Evolutionary conservation across 495 filamentous ascomycete species (phyloP), one percentile per base, ranked within the genome.

Genomic region (Daldinia vernicosa): DNA sequence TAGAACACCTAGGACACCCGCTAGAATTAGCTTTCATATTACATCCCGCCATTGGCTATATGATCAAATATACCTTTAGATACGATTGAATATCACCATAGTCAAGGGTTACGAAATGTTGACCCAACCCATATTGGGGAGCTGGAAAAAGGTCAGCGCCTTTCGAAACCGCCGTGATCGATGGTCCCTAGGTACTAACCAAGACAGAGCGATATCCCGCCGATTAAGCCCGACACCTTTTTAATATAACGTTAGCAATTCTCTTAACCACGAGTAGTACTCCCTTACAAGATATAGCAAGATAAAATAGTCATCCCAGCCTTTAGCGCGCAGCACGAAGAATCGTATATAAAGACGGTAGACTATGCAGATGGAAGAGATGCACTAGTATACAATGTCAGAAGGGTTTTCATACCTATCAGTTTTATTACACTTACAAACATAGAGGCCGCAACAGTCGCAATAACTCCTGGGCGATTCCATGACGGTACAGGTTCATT

Each of bases 241-340:
- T 53, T 43, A 11, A 0, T n/a, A 1, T 11, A 9, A 1, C 8
- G 35, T 70, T n/a, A 70, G 57, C 12, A 15, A 27, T 55, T 8
- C 15, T 4, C 19, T 24, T 5, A 14, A 50, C 5, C 0, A 9
- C 6, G 22, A 8, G 33, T n/a, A 14, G 17, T 17, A 14, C 15
- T 9, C 5, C 51, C 74, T 40, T 69, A 76, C 75, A 9, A 79
- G 63, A 19, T 79, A 79, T n/a, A 79, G 54, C 11, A 70, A 51
- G 39, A 77, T 67, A 37, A 77, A 77, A 6, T 76, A 59, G 22
- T 79, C 77, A 65, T 79, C 77, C 60, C 64, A 69, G 15, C 77
- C 77, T 26, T 67, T 66, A 37, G 70, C 59, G 3, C 66, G 69
- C 12, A 76, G 66, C 1, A 79, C 72, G 7, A 45, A 70, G 6